Evolutionary conservation across 805 yeast species (phyloP), one percentile per base, ranked within the genome.

Genomic region (Candida nitratophila): DNA sequence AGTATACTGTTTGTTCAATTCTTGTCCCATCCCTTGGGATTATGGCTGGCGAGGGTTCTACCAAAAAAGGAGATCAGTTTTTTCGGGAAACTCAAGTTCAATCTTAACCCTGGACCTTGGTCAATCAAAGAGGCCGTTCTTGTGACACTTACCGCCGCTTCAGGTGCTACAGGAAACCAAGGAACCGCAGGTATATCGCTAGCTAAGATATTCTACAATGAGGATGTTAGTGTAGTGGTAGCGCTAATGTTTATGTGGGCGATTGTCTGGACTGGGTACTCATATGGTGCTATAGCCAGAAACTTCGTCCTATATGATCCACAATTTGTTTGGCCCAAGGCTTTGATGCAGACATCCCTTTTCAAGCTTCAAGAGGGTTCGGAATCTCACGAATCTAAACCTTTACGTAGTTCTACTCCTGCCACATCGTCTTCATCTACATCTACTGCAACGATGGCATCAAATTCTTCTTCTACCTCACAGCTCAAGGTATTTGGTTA

Each of bases 51-150:
- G 0, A 50, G 44, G 20, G 56, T 52, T 0, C 56, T 76, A 3
- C 81, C 81, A 0, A 42, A 51, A 10, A 60, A 53, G 42, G 42
- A 53, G 7, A 44, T 63, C 6, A 47, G 41, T 9, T 3, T 49
- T 4, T 27, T 43, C 2, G 47, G 53, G 1, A 20, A 42, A 12
- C 51, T 55, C 41, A 47, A 48, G 27, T 66, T 73, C 48, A 61
- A 61, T 43, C 50, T 72, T 41, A 75, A 76, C 46, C 81, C 81
- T 0, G 75, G 78, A 2, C 79, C 81, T 0, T 76, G 79, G 79
- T 60, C 76, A 4, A 68, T 76, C 37, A 74, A 75, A 46, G 81
- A 76, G 50, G 68, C 79, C 9, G 71, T 76, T 30, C 45, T 81
- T 63, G 66, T 77, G 32, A 71, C 78, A 9, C 62, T 74, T 27